These are phyloP conservation scores for Tylopilus felleus DNA, from an alignment of 768 basidiomycete species.

Conservation along the genomic window DNA sequence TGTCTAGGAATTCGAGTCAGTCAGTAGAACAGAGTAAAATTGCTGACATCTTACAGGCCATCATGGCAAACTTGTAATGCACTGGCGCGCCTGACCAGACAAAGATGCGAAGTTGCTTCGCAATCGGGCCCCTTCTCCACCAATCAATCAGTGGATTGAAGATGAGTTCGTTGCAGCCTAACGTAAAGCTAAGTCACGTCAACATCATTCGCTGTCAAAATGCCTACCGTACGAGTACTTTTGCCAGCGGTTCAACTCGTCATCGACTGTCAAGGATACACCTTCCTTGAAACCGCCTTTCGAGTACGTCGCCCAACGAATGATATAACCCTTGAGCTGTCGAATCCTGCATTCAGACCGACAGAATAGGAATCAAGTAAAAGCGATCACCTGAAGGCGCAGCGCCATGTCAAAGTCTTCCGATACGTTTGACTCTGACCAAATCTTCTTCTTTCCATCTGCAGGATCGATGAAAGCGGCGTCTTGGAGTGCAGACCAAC, in stretches of 20 bases:
- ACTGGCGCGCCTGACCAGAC: conserved; percentile 73
- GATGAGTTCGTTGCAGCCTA: conserved; percentile 52
- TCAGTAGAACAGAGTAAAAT: neutral
- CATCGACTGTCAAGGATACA: conserved; percentile 84
- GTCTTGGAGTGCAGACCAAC: conserved; percentile 91
- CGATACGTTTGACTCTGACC: conserved; percentile 65
- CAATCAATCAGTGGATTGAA: conserved; percentile 82
- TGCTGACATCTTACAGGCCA: conserved; percentile 40
- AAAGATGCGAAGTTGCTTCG: conserved; percentile 72
- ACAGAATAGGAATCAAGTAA: conserved; percentile 37
- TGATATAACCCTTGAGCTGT: conserved; percentile 28
- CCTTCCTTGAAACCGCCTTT: conserved; percentile 90
- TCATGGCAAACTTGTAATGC: conserved; percentile 74
- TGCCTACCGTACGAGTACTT: conserved; percentile 72
- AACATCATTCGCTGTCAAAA: conserved; percentile 20
- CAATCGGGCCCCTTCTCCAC: conserved; percentile 80
- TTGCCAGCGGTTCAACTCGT: conserved; percentile 92
- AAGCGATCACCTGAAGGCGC: conserved; percentile 43
- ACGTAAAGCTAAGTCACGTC: conserved; percentile 27
- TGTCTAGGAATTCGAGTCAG: conserved; percentile 30
- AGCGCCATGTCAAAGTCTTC: conserved; percentile 72
- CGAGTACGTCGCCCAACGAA: conserved; percentile 77
- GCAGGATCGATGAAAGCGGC: conserved; percentile 63
- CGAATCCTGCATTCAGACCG: conserved; percentile 39
- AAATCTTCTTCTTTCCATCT: conserved; percentile 63